A percentile compares a stretch with the other conserved stretches of the same genome.
Conservation (phyloP, 257 asterid genomes). For the Vinca minor region DNA sequence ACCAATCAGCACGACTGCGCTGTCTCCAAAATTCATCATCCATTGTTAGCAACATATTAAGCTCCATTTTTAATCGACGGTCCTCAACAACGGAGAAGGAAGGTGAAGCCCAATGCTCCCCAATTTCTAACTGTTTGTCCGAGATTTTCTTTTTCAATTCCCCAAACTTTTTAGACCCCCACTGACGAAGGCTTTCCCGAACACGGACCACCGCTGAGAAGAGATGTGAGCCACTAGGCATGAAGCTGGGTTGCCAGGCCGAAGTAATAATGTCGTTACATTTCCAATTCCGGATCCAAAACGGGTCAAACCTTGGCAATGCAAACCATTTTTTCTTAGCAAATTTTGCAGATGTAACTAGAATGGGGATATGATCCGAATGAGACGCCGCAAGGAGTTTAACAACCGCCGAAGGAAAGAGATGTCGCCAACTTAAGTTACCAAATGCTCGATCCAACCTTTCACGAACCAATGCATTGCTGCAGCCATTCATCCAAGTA, state of each 20-base stretch:
- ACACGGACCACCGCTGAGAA: not conserved
- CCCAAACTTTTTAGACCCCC: not conserved
- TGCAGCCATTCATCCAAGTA: not conserved
- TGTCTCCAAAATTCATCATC: not conserved
- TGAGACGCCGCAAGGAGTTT: not conserved
- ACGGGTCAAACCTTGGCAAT: no score
- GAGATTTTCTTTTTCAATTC: no score
- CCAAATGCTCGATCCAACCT: not conserved
- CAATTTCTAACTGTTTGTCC: not conserved
- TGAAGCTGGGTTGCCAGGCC: not conserved
- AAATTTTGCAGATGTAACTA: not conserved
- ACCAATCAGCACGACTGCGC: not conserved
- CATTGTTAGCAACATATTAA: not conserved
- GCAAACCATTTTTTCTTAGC: not conserved
- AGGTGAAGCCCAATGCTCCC: not conserved
- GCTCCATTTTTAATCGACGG: not conserved
- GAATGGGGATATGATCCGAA: not conserved
- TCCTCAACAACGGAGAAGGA: not conserved
- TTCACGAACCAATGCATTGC: not conserved
- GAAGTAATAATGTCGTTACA: not conserved
- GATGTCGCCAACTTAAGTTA: not conserved
- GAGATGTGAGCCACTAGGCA: not conserved
- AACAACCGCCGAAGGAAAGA: not conserved
- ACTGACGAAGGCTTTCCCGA: not conserved
- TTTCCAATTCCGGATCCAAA: not conserved